These are phyloP conservation scores for Wickerhamiella bombiphila DNA, from an alignment of 805 yeast species.

Conservation along the genomic window DNA sequence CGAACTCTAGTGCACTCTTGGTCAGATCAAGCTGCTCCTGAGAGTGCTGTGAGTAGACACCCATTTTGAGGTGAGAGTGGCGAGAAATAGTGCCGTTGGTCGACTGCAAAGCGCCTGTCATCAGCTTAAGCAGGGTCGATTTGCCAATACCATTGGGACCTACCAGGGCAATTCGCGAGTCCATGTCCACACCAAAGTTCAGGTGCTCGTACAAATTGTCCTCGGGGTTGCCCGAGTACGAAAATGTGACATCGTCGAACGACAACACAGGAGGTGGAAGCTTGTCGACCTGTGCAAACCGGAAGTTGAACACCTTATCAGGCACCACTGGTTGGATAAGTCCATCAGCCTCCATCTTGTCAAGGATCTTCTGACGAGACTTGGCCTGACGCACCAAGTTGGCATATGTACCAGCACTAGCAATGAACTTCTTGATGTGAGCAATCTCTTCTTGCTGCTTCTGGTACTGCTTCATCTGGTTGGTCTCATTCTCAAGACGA, in stretches of 20 bases:
- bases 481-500: constrained; percentile 81
- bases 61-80: constrained; percentile 94
- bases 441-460: constrained; percentile 98
- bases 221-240: constrained; percentile 61
- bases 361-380: constrained; percentile 97
- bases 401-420: constrained; percentile 99
- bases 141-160: constrained; percentile 99
- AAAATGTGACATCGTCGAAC: constrained; percentile 85
- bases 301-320: constrained; percentile 86
- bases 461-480: constrained; percentile 92
- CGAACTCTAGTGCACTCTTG: constrained; percentile 90
- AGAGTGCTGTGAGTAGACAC: constrained; percentile 98
- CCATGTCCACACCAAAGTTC: constrained; percentile 99
- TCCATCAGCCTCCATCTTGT: constrained; percentile 99
- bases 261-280: constrained; percentile 98
- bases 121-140: constrained; percentile 84
- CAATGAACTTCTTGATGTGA: constrained; percentile 96
- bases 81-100: constrained; percentile 92
- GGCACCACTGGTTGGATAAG: constrained; percentile 75
- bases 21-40: constrained; percentile 95
- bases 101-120: constrained; percentile 87
- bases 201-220: constrained; percentile 79
- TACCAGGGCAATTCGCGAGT: constrained; percentile 91
- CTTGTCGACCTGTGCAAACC: constrained; percentile 90
- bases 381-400: constrained; percentile 97